Evolutionary conservation across 768 basidiomycete genomes (phyloP).

Genomic region (Russula sp.): DNA sequence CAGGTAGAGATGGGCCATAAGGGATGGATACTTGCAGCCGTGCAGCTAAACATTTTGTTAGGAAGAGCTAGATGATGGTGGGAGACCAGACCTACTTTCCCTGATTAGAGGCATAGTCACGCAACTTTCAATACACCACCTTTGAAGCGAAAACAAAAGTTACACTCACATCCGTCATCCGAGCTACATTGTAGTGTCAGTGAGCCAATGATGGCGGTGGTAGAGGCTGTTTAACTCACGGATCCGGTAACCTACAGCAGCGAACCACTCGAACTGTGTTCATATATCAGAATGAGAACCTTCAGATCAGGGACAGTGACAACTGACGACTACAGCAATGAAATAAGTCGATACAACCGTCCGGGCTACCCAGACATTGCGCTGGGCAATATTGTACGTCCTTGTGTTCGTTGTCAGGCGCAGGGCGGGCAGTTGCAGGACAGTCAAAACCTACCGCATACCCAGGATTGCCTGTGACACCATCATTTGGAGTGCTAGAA

Average conservation of each 20-base stretch:
- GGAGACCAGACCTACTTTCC: neutral
- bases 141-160: neutral
- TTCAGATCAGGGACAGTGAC: neutral
- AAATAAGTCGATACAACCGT: neutral
- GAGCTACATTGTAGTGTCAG: neutral
- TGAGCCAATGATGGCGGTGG: neutral
- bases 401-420: neutral
- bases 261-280: neutral
- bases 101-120: neutral
- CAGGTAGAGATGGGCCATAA: neutral
- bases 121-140: neutral
- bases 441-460: neutral
- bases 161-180: neutral
- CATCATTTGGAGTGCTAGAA: too few species aligned
- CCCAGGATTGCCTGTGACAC: too few species aligned
- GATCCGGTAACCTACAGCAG: neutral
- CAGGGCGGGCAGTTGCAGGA: neutral
- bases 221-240: neutral
- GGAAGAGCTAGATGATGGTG: neutral
- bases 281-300: neutral
- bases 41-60: neutral
- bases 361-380: neutral
- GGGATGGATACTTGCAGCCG: neutral
- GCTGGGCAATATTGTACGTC: neutral
- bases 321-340: neutral